These are phyloP conservation scores for Dioscorea alata DNA, from an alignment of 106 monocot species.

Conservation along the genomic window DNA sequence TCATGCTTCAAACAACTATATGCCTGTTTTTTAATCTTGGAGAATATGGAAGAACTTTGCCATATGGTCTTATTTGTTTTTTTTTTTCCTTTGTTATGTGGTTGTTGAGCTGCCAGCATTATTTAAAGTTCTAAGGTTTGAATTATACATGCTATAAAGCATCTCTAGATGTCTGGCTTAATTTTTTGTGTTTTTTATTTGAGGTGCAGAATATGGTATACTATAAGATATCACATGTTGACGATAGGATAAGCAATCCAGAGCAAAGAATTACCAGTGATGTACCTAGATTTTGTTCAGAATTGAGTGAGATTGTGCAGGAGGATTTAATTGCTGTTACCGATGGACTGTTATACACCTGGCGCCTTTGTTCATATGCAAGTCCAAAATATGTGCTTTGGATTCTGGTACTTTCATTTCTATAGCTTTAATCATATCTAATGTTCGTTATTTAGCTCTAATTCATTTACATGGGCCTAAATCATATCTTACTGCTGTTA, in stretches of 20 bases:
- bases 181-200: background rate
- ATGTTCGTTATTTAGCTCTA: no score
- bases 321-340: slow-evolving; percentile 89
- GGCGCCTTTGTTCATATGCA: slow-evolving; percentile 99
- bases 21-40: no score
- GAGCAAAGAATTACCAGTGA: slow-evolving; percentile 97
- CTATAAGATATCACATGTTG: slow-evolving; percentile 99
- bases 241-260: slow-evolving; percentile 73
- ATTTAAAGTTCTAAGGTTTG: no score
- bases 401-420: slow-evolving; percentile 68
- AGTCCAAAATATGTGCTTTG: slow-evolving; percentile 99
- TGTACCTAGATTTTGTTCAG: slow-evolving; percentile 87
- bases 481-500: slow-evolving; percentile 36
- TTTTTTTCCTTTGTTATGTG: no score
- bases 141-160: no score
- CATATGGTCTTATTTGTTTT: no score
- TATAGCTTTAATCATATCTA: no score
- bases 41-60: no score
- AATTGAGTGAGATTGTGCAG: slow-evolving; percentile 96
- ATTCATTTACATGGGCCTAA: no score
- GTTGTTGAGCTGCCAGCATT: no score
- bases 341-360: slow-evolving; percentile 87
- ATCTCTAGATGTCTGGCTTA: no score
- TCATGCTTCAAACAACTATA: no score
- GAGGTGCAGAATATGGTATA: slow-evolving; percentile 89